These are phyloP conservation scores for Citrus unshiu DNA, from an alignment of 345 rosid genomes.

Conservation along the genomic window DNA sequence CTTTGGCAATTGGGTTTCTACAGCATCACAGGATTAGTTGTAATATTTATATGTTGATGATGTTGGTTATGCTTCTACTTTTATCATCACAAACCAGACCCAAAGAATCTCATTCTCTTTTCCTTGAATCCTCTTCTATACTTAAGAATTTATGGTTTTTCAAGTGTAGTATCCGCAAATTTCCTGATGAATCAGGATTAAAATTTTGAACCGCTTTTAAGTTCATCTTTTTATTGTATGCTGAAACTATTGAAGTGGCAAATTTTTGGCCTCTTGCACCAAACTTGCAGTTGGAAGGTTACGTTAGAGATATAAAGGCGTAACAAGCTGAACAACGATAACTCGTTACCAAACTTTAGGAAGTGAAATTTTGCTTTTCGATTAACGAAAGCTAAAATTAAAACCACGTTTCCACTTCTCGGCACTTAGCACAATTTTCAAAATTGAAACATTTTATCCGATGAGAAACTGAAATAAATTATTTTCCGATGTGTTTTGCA, in stretches of 20 bases:
- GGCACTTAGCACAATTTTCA: background rate
- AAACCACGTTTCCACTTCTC: background rate
- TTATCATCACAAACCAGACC: background rate
- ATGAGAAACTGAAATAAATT: background rate
- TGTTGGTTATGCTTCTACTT: slow-evolving; percentile 1
- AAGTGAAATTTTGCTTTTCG: too few species aligned
- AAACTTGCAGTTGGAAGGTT: background rate
- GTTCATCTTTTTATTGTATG: background rate
- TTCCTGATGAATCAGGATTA: background rate
- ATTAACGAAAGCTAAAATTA: background rate
- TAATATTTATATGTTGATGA: slow-evolving; percentile 11
- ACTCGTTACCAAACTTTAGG: background rate
- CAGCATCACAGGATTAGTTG: slow-evolving; percentile 27
- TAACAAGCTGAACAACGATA: background rate
- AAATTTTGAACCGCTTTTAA: background rate
- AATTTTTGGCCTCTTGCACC: background rate
- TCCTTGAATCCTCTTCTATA: background rate
- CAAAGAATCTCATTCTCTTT: background rate
- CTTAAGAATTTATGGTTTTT: background rate
- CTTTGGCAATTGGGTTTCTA: slow-evolving; percentile 22
- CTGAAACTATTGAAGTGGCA: background rate
- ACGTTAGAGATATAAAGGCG: too few species aligned
- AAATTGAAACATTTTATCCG: background rate
- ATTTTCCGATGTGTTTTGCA: background rate
- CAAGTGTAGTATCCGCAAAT: background rate